Percentiles rank a stretch among this genome's conserved stretches.
These are phyloP conservation scores for Scedosporium minutisporum DNA, from an alignment of 2,329 filamentous ascomycete genomes.

Conservation along the genomic window DNA sequence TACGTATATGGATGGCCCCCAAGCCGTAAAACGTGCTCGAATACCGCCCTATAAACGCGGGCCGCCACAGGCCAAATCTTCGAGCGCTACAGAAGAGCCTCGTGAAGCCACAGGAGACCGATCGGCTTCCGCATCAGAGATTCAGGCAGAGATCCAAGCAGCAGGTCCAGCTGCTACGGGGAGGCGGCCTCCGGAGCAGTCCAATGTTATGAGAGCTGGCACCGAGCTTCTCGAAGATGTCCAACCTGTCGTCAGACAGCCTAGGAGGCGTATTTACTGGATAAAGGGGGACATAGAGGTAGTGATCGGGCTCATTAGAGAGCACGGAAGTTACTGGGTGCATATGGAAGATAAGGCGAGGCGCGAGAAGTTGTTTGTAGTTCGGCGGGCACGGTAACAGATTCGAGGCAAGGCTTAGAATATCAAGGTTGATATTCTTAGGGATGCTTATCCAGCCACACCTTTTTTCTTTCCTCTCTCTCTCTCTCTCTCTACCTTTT, in stretches of 20 bases:
- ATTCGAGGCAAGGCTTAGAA: conserved; percentile 50
- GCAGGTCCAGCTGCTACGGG: background rate
- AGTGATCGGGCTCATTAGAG: conserved; percentile 8
- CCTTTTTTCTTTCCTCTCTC: no score
- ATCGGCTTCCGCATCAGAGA: background rate
- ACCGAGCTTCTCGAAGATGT: background rate
- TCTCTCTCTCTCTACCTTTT: background rate
- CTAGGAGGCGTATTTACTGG: conserved; percentile 14
- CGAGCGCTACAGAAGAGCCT: background rate
- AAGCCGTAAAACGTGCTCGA: no score
- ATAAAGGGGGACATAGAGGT: conserved; percentile 11
- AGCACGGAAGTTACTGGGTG: conserved; percentile 11
- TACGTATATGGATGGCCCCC: no score
- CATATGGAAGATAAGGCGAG: conserved; percentile 9
- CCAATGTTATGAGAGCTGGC: background rate
- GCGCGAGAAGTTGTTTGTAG: conserved; percentile 7
- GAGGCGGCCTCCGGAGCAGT: background rate
- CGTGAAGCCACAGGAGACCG: background rate
- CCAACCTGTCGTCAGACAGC: conserved; percentile 9
- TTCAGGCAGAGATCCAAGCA: background rate
- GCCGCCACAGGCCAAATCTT: background rate
- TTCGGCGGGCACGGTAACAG: conserved; percentile 40
- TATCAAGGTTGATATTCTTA: conserved; percentile 42
- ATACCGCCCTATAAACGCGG: no score
- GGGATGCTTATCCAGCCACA: conserved; percentile 18